Percentiles rank a stretch among this genome's conserved stretches.
Conservation (phyloP, 306 rosid genomes). For the Bauhinia variegata region DNA sequence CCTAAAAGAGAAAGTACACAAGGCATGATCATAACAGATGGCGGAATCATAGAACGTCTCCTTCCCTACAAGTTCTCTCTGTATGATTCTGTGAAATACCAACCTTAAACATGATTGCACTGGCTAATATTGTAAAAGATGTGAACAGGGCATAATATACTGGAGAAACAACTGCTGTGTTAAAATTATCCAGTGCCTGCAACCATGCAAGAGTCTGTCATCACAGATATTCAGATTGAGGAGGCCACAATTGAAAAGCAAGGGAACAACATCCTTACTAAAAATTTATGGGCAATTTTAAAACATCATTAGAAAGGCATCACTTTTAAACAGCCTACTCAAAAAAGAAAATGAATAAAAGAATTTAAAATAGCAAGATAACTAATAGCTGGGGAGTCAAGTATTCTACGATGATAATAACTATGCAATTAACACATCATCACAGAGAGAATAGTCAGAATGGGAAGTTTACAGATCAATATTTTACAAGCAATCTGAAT, state of each 20-base stretch:
- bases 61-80: constrained; percentile 24
- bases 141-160: constrained; percentile 93
- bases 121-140: constrained; percentile 82
- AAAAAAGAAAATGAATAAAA: too few relatives aligned
- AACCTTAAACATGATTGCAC: constrained; percentile 93
- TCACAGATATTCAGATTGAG: too few relatives aligned
- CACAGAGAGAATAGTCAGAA: too few relatives aligned
- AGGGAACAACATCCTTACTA: constrained; percentile 13
- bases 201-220: constrained; percentile 28
- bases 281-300: too few relatives aligned
- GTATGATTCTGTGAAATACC: constrained; percentile 36
- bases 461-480: too few relatives aligned
- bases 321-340: too few relatives aligned
- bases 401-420: too few relatives aligned
- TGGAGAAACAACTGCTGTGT: constrained; percentile 85
- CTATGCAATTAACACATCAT: too few relatives aligned
- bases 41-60: constrained; percentile 31
- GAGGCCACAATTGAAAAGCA: constrained; percentile 32
- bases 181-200: constrained; percentile 90
- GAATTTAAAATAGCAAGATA: too few relatives aligned
- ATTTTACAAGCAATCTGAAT: too few relatives aligned
- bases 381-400: too few relatives aligned
- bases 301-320: too few relatives aligned
- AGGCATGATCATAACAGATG: constrained; percentile 29
- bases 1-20: constrained; percentile 49